Base-by-base conservation (phyloP, 345 rosid species). In the Moricandia moricandioides region DNA sequence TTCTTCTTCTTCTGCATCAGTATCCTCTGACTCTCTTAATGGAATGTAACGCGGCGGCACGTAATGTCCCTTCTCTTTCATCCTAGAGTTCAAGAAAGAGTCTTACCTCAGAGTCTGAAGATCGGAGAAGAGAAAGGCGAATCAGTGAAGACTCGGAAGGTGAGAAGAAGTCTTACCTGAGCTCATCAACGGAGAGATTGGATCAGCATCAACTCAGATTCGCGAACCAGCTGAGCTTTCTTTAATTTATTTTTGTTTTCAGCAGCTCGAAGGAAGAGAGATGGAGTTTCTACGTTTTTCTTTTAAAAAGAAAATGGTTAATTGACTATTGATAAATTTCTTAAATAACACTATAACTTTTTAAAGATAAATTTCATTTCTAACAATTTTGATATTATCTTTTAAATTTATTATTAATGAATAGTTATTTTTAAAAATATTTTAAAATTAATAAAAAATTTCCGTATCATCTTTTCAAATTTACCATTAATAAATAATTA, bases 11-110 rank as follows among this genome's bases (percentile, higher is more conserved):
- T 83, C 82, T 7, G 72, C 71, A 63, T 84, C 90, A 3, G 61
- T 63, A 57, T 91, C 96, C 1, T 88, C 95, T 0, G 92, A 88
- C 60, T 86, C 88, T 34, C 79, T 86, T 78, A 91, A 66, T 7
- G 95, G 96, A 74, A 91, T 73, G 67, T 94, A 94, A 79, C 85
- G 66, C 11, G 97, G 98, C 1, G 97, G 98, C 68, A 86, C 85
- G 72, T 94, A 94, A 63, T 83, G 71, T 49, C 86, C 77, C 60
- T 80, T 77, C 73, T 82, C 80, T 39, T 80, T 70, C 98, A 91
- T 94, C 79, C 30, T 82, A 47, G 17, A n/a, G 39, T 21, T 54
- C 67, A 55, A 43, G 45, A 54, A 69, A 58, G 2, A 58, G 74
- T n/a, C n/a, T n/a, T n/a, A n/a, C n/a, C n/a, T n/a, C 24, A 33